phyloP scores from a whole-genome alignment of 75 land plant species.

The Selaginella tamariscina region DNA sequence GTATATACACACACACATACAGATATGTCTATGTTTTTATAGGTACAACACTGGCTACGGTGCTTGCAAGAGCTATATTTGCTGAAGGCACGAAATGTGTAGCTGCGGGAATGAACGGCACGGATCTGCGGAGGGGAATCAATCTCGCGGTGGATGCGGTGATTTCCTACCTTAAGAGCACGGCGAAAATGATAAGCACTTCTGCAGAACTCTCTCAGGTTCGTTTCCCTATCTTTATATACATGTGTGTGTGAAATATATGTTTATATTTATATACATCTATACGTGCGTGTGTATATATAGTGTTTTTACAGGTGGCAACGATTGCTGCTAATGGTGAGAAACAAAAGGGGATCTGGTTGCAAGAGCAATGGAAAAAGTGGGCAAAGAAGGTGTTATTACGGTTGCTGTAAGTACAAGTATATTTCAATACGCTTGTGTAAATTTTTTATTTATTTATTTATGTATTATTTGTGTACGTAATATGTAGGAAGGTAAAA shows the following conservation, averaged over 20 bases:
- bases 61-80: conserved; percentile 72
- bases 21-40: not conserved
- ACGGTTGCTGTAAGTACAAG: conserved; percentile 50
- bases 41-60: conserved; percentile 86
- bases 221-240: not conserved
- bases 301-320: conserved; percentile 57
- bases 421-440: not conserved
- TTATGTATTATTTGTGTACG: not conserved
- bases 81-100: conserved; percentile 87
- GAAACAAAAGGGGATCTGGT: conserved; percentile 70
- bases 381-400: conserved; percentile 90
- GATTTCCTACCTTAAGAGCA: conserved; percentile 59
- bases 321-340: conserved; percentile 63
- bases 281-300: not conserved
- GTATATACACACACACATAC: not conserved
- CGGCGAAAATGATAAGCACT: conserved; percentile 78
- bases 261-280: not conserved
- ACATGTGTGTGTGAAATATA: not conserved
- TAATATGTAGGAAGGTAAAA: conserved; percentile 63
- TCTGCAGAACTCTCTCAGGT: conserved; percentile 92
- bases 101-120: conserved; percentile 90
- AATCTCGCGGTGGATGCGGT: conserved; percentile 80
- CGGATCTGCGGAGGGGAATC: conserved; percentile 82
- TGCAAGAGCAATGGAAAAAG: conserved; percentile 86
- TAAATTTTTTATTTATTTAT: not conserved